Evolutionary conservation across 129 eudicot genomes (phyloP), one percentile per base, ranked within the genome.

Genomic region (Centrapalus pauciflorus): DNA sequence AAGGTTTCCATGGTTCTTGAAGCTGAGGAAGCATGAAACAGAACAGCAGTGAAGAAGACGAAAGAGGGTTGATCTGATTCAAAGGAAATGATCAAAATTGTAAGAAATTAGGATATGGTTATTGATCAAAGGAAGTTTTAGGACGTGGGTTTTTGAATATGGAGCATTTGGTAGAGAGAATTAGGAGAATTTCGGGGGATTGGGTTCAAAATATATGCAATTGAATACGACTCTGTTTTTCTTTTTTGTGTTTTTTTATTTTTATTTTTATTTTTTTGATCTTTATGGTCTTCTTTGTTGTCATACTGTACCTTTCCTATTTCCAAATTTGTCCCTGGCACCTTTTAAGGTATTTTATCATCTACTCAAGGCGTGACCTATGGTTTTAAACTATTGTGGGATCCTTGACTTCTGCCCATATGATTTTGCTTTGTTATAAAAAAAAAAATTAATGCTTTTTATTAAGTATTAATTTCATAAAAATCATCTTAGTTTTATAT

Each of bases 91-190:
- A 54, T 8, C 13, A 37, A 29, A 68, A 63, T 26, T 58, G 13
- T 32, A 59, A 48, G 25, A 75, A 75, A 63, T 51, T 64, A 65
- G 28, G 76, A 76, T 67, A 17, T 67, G 77, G 85, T 77, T 82
- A 41, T 46, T 69, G 81, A 72, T 16, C 67, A 61, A 26, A 29
- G 38, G 35, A 56, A 55, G 69, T 72, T 54, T 81, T 62, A 51
- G 50, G 71, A 27, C 17, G 84, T 79, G 87, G 83, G 89, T 68
- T 83, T 83, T 17, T 74, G 55, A 79, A 60, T 21, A 64, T 48
- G 70, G 69, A 48, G 66, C 49, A 56, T 79, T 76, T 59, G 77
- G 77, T 69, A 29, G 69, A 56, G 76, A 69, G 77, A 71, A 80
- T 48, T 40, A 21, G 76, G 60, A 66, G 74, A 74, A 74, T 66